phyloP scores from a whole-genome alignment of 176 grass and related monocot species.

The Musa troglodytarum region DNA sequence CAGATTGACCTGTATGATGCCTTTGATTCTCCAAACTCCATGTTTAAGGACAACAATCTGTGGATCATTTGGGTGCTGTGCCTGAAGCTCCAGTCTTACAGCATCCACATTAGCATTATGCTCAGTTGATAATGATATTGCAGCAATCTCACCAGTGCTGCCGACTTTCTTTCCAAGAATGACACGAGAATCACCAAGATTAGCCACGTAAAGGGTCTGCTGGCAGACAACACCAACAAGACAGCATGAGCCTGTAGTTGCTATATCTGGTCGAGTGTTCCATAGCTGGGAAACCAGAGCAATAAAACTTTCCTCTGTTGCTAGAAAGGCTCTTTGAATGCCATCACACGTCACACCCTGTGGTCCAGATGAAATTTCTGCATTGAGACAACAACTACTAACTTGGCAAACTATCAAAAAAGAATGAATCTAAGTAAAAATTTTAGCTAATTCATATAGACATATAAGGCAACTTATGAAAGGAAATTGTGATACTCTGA shows the following conservation, averaged over 20 bases:
- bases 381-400: conserved; percentile 17
- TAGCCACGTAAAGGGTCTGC: conserved; percentile 58
- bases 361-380: conserved; percentile 59
- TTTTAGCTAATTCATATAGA: not conserved
- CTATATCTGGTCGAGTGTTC: conserved; percentile 55
- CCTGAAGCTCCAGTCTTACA: conserved; percentile 66
- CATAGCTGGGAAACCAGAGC: conserved; percentile 39
- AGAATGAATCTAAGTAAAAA: not conserved
- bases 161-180: conserved; percentile 68
- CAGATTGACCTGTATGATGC: conserved; percentile 77
- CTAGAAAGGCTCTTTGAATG: conserved; percentile 56
- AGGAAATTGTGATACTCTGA: not conserved
- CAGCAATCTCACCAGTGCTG: conserved; percentile 41
- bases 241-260: conserved; percentile 72
- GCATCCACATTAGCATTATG: conserved; percentile 79
- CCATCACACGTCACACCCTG: conserved; percentile 31
- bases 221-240: conserved; percentile 58
- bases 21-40: conserved; percentile 88
- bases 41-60: conserved; percentile 81
- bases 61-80: conserved; percentile 62
- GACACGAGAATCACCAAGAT: conserved; percentile 67
- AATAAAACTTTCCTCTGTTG: conserved; percentile 70
- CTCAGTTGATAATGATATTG: conserved; percentile 63
- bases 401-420: not conserved
- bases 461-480: not conserved